These are phyloP conservation scores for Mycosphaerella arachidis DNA, from an alignment of 2,329 filamentous ascomycete genomes.

Conservation along the genomic window DNA sequence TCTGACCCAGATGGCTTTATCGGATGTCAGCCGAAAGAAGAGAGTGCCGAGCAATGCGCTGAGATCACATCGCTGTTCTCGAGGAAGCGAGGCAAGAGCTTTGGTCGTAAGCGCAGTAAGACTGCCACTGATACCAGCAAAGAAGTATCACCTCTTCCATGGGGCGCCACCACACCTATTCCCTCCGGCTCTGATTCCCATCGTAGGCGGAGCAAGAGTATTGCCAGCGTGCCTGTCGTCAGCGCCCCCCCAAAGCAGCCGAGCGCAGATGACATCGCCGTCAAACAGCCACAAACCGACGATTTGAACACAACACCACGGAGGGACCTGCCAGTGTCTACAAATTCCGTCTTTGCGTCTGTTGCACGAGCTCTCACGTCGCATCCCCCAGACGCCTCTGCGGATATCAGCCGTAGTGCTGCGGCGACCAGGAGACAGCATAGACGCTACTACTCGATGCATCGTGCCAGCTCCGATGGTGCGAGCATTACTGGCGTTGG, in stretches of 20 bases:
- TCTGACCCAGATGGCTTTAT: slow-evolving; percentile 7
- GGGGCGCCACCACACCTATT: neutral
- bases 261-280: neutral
- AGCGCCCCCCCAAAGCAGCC: neutral
- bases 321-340: neutral
- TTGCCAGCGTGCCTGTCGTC: slow-evolving; percentile 4
- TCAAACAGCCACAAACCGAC: neutral
- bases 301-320: neutral
- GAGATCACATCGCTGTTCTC: slow-evolving; percentile 4
- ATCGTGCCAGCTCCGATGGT: neutral
- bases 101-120: slow-evolving; percentile 17
- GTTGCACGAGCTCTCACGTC: slow-evolving; percentile 8
- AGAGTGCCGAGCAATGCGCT: slow-evolving; percentile 15
- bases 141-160: neutral
- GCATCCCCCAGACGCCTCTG: slow-evolving; percentile 3
- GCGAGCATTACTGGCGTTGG: neutral
- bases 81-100: slow-evolving; percentile 22
- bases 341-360: slow-evolving; percentile 3
- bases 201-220: slow-evolving; percentile 15
- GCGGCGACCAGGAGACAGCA: neutral
- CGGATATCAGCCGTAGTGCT: slow-evolving; percentile 1
- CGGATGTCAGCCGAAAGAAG: slow-evolving; percentile 8
- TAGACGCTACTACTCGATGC: slow-evolving; percentile 9
- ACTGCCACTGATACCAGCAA: slow-evolving; percentile 9
- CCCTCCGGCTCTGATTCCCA: neutral